A percentile compares a stretch with the other conserved stretches of the same genome.
phyloP scores from a whole-genome alignment of 805 yeast species.

The Kazachstania taianensis region DNA sequence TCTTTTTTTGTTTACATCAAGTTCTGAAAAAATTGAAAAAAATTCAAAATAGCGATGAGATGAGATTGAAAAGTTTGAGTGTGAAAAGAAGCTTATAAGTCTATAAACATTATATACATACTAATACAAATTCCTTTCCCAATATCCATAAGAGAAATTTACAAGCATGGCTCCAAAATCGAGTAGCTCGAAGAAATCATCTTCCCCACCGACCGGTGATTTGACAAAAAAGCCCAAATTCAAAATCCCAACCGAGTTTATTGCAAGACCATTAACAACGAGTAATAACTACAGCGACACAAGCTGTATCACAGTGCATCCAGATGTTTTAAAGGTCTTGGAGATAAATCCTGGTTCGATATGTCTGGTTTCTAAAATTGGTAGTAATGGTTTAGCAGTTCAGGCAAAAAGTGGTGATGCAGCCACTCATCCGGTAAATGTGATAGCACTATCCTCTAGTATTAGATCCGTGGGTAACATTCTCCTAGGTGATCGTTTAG shows the following conservation, averaged over 20 bases:
- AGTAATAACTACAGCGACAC: conserved; percentile 23
- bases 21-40: not conserved
- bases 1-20: too few relatives aligned
- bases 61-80: not conserved
- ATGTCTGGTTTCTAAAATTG: conserved; percentile 37
- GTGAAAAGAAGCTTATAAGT: not conserved
- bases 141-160: too few relatives aligned
- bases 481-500: conserved; percentile 42
- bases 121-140: not conserved
- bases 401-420: conserved; percentile 32
- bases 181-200: conserved; percentile 21
- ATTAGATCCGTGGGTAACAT: conserved; percentile 35
- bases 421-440: conserved; percentile 26
- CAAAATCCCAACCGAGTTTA: conserved; percentile 32
- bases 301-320: conserved; percentile 34
- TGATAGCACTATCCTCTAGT: conserved; percentile 41
- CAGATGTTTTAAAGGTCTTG: conserved; percentile 37
- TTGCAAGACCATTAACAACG: conserved; percentile 30
- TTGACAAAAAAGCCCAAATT: conserved; percentile 20
- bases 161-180: conserved; percentile 25
- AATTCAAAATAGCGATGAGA: conserved; percentile 1
- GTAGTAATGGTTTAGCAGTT: conserved; percentile 39
- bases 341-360: conserved; percentile 39
- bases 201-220: conserved; percentile 12
- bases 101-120: too few relatives aligned